These are phyloP conservation scores for Parastagonospora avenae DNA, from an alignment of 2,329 filamentous ascomycete genomes.

Conservation along the genomic window DNA sequence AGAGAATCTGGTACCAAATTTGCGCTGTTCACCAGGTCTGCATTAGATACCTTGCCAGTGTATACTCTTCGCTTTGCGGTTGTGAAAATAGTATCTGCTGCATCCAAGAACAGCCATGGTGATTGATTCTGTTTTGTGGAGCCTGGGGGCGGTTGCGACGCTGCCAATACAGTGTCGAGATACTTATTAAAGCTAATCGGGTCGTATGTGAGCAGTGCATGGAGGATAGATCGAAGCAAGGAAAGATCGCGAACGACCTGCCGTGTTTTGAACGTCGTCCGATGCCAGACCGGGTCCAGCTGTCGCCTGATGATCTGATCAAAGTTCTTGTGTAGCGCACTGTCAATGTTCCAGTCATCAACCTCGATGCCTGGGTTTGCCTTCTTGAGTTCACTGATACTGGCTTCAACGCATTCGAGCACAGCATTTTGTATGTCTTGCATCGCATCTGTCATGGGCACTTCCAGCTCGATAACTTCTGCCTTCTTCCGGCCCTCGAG, in stretches of 20 bases:
- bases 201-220: conserved; percentile 82
- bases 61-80: conserved; percentile 89
- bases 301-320: conserved; percentile 87
- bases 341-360: conserved; percentile 96
- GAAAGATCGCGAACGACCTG: conserved; percentile 92
- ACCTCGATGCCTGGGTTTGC: conserved; percentile 88
- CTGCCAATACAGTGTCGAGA: conserved; percentile 90
- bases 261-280: conserved; percentile 91
- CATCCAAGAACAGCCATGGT: conserved; percentile 95
- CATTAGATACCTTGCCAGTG: conserved; percentile 69
- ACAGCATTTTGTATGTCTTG: conserved; percentile 90
- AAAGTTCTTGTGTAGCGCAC: conserved; percentile 89
- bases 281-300: conserved; percentile 95
- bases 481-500: conserved; percentile 91
- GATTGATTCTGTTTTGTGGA: conserved; percentile 88
- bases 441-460: conserved; percentile 96
- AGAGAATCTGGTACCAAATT: conserved; percentile 64
- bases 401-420: conserved; percentile 93
- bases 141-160: conserved; percentile 84
- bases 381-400: conserved; percentile 92
- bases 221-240: conserved; percentile 80
- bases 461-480: conserved; percentile 95
- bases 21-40: conserved; percentile 54
- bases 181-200: conserved; percentile 91
- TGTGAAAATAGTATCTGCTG: conserved; percentile 91